Percentiles rank a stretch among this genome's conserved stretches.
phyloP scores from a whole-genome alignment of 202 grass and related monocot genomes.

The Schoenoplectus tabernaemontani region DNA sequence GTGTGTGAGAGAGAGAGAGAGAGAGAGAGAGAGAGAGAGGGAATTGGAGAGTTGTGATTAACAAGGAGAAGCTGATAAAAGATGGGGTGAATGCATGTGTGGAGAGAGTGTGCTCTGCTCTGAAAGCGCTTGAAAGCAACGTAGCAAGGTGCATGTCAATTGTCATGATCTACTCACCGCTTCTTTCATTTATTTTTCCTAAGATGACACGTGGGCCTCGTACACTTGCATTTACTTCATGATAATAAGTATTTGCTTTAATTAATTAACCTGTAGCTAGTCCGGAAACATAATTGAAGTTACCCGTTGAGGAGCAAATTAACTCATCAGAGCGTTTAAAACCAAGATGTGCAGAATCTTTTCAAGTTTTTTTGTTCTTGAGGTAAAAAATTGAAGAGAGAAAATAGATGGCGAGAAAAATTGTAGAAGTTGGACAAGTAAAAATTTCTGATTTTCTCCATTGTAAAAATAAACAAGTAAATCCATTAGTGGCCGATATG shows the following conservation, averaged over 20 bases:
- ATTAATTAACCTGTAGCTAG: not conserved
- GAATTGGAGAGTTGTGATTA: not conserved
- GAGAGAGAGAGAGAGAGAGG: not conserved
- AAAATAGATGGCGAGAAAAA: not conserved
- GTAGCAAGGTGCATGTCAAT: not conserved
- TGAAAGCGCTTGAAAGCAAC: not conserved
- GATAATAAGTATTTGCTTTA: not conserved
- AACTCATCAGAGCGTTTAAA: too few relatives aligned
- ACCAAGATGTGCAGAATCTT: too few relatives aligned
- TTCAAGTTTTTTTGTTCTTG: not conserved
- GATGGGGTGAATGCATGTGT: not conserved
- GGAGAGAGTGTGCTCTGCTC: not conserved
- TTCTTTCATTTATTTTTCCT: not conserved
- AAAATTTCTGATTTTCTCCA: not conserved
- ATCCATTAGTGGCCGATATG: too few relatives aligned
- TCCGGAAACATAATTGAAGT: not conserved
- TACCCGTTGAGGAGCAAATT: not conserved
- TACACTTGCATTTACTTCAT: not conserved
- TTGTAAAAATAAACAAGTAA: not conserved
- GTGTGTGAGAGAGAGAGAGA: not conserved
- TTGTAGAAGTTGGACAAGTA: not conserved
- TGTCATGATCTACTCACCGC: not conserved
- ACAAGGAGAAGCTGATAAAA: not conserved
- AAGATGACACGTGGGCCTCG: not conserved
- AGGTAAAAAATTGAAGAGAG: not conserved